Base-by-base conservation (phyloP, 2,329 filamentous ascomycete genomes). In the Penicillium sp. region DNA sequence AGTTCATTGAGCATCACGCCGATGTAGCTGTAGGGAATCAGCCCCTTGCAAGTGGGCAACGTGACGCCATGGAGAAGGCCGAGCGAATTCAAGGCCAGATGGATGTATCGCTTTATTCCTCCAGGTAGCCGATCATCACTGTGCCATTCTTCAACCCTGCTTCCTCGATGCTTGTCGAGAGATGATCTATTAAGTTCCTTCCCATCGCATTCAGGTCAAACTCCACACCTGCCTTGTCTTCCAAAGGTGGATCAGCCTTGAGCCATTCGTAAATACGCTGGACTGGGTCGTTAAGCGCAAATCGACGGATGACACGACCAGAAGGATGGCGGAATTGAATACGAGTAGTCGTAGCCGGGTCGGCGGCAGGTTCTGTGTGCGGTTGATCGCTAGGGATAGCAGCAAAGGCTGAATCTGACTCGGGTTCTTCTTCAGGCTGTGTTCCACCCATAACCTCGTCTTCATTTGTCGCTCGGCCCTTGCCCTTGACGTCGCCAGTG, bases 261-360 rank as follows among this genome's bases (percentile, higher is more conserved):
- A 99, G 85, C 91, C 92, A 99, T 77, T 99, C 94, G 73, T 93
- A 99, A 42, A 99, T 87, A 11, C 90, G 85, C 51, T 86, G 83
- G 11, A 99, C 92, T 1, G 83, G 80, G 54, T 99, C 94, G 13
- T 83, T 74, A 3, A 92, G 75, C 9, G 81, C 79, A 75, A 99
- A 99, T n/a, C 91, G 85, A 26, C 92, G 87, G 55, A 99, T 92
- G 9, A 96, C 83, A 16, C 93, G 87, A 1, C 92, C 92, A 10
- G 85, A 88, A 1, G 92, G 87, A 66, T 96, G 90, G 55, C 90
- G 85, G 77, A 99, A 96, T 71, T 97, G 94, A 62, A 99, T 95
- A 47, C 93, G 86, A 2, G 93, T 97, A 2, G 89, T 89, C 2
- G 84, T 84, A 19, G 86, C 81, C 1, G 89, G 87, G 63, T 88